Base-by-base conservation (phyloP, 257 asterid species). In the Solanum bulbocastanum region DNA sequence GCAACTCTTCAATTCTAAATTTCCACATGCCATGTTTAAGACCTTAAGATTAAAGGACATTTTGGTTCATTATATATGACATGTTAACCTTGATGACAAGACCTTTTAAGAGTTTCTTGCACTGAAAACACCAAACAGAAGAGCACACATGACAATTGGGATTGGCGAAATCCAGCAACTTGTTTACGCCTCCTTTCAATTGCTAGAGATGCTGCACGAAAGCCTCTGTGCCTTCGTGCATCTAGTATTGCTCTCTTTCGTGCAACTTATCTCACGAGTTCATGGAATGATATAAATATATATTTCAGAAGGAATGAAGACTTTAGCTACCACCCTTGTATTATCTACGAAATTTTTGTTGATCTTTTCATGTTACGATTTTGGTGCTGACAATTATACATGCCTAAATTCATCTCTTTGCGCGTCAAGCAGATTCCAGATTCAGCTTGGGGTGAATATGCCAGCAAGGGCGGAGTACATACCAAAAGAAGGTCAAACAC, bases 371-470 rank as follows among this genome's bases (percentile, higher is more conserved):
- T 81, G 68, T 81, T 81, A 27, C 1, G 40, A 44, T 81, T 27
- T 18, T 81, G 27, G 18, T 20, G 46, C 49, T 66, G 65, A 40
- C 27, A 22, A 30, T 85, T 68, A 0, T 39, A 20, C 20, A 72
- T 46, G 65, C 32, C 69, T 16, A 72, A 72, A 5, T 8, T n/a
- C 49, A 58, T 83, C 69, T 85, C 83, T 78, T 72, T 73, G 86
- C 37, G 79, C 23, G 37, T 79, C 37, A 42, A 87, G 83, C 98
- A 97, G 99, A 89, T 93, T 96, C n/a, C 99, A 96, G 90, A 94
- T 96, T 93, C 99, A 95, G 90, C 98, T 96, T 9, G 99, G 99
- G 83, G 99, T 97, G 87, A 97, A 95, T 87, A 93, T 97, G 99
- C 99, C 99, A 22, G 98, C 99, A 42, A 94, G 99, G 90, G 99